Evolutionary conservation across 2,329 filamentous ascomycete species (phyloP), one percentile per base, ranked within the genome.

Genomic region (Fulvia fulva): DNA sequence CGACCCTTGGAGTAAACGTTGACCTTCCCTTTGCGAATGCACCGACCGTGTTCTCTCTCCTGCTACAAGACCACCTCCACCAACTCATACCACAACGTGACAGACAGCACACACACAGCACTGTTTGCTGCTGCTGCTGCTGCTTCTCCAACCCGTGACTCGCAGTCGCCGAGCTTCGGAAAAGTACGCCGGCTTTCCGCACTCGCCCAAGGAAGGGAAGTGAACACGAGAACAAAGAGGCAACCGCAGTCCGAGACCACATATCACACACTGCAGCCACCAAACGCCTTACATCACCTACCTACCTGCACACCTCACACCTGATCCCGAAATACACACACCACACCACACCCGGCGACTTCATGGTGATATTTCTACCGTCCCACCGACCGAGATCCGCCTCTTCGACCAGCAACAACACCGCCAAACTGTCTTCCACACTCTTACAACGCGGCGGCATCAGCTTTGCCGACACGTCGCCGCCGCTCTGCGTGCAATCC

Each of bases 361-460:
- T 32, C 23, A 47, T 45, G 41, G 53, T 50, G 59, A 62, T 69
- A 67, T 66, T 66, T 63, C 60, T 68, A 67, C 60, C 65, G 58
- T 58, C 67, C 25, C 61, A 61, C 51, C 51, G 57, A 12, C 28
- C 34, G 25, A 19, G 37, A 19, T 45, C 37, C 53, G 44, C 51
- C 51, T 21, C 47, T 47, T 45, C 53, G 44, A 46, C 55, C 62
- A 58, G 60, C 58, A 49, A 58, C 79, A 89, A 89, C 78, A 93
- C 90, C 90, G 90, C 88, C 90, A 95, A 96, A 81, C 87, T 95
- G 90, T 93, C 91, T 87, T 90, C 92, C 76, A 87, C 94, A 57
- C 83, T 96, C 72, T 84, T 95, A 72, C 88, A 90, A 76, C 90
- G 90, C 75, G 91, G 90, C 81, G 88, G 75, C 68, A 74, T 94